These are phyloP conservation scores for Acaromyces ingoldii DNA, from an alignment of 1,284 basidiomycete genomes.

Conservation along the genomic window DNA sequence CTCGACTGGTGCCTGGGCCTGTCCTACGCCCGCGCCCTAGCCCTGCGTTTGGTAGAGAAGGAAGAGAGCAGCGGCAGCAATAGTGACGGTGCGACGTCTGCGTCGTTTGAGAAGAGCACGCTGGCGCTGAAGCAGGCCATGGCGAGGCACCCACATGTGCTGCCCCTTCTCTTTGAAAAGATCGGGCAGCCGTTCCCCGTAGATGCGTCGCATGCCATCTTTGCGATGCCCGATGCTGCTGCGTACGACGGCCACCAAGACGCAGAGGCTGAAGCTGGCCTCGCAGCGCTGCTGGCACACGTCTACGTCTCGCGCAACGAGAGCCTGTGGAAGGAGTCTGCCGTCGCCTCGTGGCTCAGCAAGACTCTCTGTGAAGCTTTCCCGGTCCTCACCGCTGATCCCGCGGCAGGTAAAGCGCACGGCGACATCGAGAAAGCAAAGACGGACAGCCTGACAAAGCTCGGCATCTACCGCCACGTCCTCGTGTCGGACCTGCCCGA, in stretches of 20 bases:
- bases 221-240: background rate
- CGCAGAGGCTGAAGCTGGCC: slow-evolving; percentile 18
- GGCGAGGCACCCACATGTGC: slow-evolving; percentile 32
- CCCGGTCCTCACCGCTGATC: slow-evolving; percentile 2
- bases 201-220: slow-evolving; percentile 2
- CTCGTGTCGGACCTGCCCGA: slow-evolving; percentile 48
- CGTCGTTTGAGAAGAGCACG: slow-evolving; percentile 10
- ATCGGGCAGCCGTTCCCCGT: slow-evolving; percentile 20
- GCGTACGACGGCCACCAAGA: background rate
- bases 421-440: background rate
- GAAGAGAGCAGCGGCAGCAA: too few relatives aligned
- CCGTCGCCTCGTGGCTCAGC: slow-evolving; percentile 28
- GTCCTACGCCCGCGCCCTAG: slow-evolving; percentile 35
- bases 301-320: slow-evolving; percentile 43
- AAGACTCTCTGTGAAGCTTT: slow-evolving; percentile 15
- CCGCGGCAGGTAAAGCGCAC: background rate
- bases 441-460: slow-evolving; percentile 20
- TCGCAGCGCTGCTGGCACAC: slow-evolving; percentile 37
- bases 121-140: slow-evolving; percentile 38
- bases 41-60: slow-evolving; percentile 30
- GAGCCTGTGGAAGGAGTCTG: slow-evolving; percentile 44
- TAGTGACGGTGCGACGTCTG: slow-evolving; percentile 19
- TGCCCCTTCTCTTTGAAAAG: slow-evolving; percentile 39
- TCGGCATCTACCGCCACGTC: slow-evolving; percentile 45
- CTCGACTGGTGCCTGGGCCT: slow-evolving; percentile 47